Evolutionary conservation across 2,329 filamentous ascomycete species (phyloP), one percentile per base, ranked within the genome.

Genomic region (Ceratocystis huliohia): DNA sequence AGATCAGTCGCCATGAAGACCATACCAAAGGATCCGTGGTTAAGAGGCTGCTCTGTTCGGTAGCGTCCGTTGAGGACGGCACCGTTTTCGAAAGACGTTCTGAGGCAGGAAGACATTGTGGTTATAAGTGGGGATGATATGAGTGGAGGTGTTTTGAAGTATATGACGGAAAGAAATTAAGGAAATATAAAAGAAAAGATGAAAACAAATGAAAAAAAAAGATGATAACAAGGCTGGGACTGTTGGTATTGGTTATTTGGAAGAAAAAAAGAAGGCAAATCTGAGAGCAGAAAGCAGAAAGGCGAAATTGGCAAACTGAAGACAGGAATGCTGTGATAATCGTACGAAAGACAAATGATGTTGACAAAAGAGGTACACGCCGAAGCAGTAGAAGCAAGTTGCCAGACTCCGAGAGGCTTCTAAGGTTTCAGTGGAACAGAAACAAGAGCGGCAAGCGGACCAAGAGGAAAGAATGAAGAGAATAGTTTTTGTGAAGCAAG

Each of bases 11-110:
- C 94, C 78, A 91, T 87, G 78, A 96, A 96, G 72, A 99, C 94
- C 90, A 97, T 95, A 74, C 94, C 94, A 74, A 97, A 99, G 66
- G 94, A 97, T 72, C 94, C 94, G 82, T 96, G 91, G 75, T 99
- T 99, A 79, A 99, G 88, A 67, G 94, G 92, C 71, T 92, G 89
- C 73, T 96, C 82, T 66, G 92, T 96, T 78, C 89, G 82, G 76
- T 94, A 99, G 71, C 94, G 92, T 76, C 90, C 91, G 75, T 89
- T 86, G 74, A 96, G 86, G 74, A 96, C 78, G 77, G 88, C 84
- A 76, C 88, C 90, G 76, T 85, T 81, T 74, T 85, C 80, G 78
- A 96, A 94, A 74, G 86, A 83, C 78, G 91, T 85, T 79, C 87
- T 86, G 81, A 96, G 84, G 81, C 91, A 96, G 79, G 25, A 33